Evolutionary conservation across 1,139 yeast species (phyloP).

Genomic region (Trichomonascaceae sp.): DNA sequence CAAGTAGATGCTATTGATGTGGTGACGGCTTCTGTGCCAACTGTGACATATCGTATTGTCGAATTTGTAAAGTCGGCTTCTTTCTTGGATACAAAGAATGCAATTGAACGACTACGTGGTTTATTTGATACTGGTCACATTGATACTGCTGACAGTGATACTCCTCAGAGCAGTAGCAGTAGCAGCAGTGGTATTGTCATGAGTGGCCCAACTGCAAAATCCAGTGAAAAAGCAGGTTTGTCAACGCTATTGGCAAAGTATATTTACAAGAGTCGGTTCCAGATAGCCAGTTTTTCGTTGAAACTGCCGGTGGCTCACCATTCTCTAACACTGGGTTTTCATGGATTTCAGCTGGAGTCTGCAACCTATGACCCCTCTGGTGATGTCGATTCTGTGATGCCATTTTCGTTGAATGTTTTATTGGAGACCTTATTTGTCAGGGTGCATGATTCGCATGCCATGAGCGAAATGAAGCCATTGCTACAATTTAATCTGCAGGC

Average conservation of each 20-base stretch:
- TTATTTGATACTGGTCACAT: neutral
- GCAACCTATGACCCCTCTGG: neutral
- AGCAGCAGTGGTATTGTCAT: neutral
- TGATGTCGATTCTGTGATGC: neutral
- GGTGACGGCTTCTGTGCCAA: conserved; percentile 3
- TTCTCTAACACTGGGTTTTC: neutral
- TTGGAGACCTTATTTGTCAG: neutral
- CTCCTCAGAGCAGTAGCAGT: neutral
- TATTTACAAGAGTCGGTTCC: neutral
- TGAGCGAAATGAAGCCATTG: neutral
- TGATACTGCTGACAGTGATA: neutral
- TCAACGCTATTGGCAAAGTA: neutral
- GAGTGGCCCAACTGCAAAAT: neutral
- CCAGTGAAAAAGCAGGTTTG: neutral
- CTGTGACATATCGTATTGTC: neutral
- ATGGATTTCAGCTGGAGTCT: neutral
- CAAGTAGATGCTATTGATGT: conserved; percentile 3
- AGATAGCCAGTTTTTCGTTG: neutral
- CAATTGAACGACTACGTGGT: neutral
- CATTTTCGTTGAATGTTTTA: neutral
- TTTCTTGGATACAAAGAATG: neutral
- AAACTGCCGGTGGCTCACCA: conserved; percentile 1
- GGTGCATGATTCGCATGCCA: conserved; percentile 1
- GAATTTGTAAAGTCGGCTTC: neutral
- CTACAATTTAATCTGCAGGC: neutral